Conservation (phyloP, 2,329 filamentous ascomycete genomes). For the Aspergillus terreus region DNA sequence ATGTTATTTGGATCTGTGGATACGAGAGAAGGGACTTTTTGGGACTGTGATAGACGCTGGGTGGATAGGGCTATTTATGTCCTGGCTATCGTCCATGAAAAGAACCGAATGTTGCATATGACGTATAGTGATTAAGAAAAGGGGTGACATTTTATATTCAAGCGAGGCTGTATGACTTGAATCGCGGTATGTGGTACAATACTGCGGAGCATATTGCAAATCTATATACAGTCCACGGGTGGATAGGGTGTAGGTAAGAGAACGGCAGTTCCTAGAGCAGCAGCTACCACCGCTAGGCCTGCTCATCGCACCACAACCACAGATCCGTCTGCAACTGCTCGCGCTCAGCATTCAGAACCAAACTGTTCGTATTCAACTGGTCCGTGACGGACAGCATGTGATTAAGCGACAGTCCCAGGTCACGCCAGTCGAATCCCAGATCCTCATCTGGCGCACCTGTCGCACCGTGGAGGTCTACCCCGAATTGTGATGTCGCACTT, state of each 20-base stretch:
- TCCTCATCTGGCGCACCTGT: slow-evolving; percentile 10
- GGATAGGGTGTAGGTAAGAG: neutral
- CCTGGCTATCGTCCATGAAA: too few species aligned
- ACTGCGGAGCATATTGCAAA: too few species aligned
- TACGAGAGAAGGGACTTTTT: too few species aligned
- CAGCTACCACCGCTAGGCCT: neutral
- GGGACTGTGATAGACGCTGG: neutral
- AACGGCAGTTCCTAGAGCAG: neutral
- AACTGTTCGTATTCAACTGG: slow-evolving; percentile 15
- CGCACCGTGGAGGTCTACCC: neutral
- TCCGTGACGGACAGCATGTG: slow-evolving; percentile 20
- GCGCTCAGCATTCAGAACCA: slow-evolving; percentile 13
- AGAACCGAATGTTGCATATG: too few species aligned
- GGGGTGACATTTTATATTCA: too few species aligned
- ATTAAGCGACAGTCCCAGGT: slow-evolving; percentile 18
- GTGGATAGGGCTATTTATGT: too few species aligned
- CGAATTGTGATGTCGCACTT: neutral
- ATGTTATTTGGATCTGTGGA: neutral
- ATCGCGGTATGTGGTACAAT: too few species aligned
- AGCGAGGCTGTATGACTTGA: too few species aligned
- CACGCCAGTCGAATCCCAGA: slow-evolving; percentile 16
- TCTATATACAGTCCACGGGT: too few species aligned
- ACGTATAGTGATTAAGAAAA: too few species aligned
- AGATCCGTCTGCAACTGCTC: slow-evolving; percentile 13
- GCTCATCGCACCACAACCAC: slow-evolving; percentile 18